These are phyloP conservation scores for Peronospora belbahrii DNA, from an alignment of 352 stramenopile species.

Conservation along the genomic window DNA sequence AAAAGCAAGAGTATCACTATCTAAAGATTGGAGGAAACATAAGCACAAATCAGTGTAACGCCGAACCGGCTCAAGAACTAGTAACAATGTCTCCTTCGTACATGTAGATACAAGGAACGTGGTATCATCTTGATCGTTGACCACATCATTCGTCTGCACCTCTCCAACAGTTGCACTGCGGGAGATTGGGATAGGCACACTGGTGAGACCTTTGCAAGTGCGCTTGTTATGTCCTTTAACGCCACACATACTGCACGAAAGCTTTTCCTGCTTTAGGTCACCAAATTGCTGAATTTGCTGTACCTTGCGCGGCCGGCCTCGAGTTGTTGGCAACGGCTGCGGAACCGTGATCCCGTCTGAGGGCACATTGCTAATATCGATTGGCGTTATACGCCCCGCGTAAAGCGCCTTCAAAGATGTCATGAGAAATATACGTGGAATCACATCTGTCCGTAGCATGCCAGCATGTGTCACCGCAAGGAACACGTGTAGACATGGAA, in stretches of 20 bases:
- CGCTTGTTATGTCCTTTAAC: constrained; percentile 83
- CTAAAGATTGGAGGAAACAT: constrained; percentile 4
- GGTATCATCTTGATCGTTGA: constrained; percentile 18
- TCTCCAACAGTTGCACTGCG: constrained; percentile 4
- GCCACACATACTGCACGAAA: constrained; percentile 70
- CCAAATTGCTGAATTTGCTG: constrained; percentile 76
- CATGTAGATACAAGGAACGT: constrained; percentile 28
- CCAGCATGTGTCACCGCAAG: constrained; percentile 55
- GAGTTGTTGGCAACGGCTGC: constrained; percentile 43
- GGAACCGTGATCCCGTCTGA: constrained; percentile 53
- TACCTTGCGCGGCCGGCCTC: constrained; percentile 63
- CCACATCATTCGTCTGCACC: constrained; percentile 14
- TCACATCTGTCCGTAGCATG: constrained; percentile 59
- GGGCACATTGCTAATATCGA: constrained; percentile 64
- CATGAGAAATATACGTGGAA: constrained; percentile 75
- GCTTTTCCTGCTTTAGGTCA: constrained; percentile 60
- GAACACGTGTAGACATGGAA: constrained; percentile 76
- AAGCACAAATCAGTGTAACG: constrained; percentile 1
- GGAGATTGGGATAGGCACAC: constrained; percentile 1
- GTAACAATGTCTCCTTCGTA: constrained; percentile 15
- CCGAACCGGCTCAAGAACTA: not conserved
- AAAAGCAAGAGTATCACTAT: constrained; percentile 28
- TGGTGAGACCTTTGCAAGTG: constrained; percentile 54
- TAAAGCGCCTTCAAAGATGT: constrained; percentile 72
- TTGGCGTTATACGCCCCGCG: constrained; percentile 60